phyloP scores from a whole-genome alignment of 2,329 filamentous ascomycete species.

The Mycosphaerella sp. region DNA sequence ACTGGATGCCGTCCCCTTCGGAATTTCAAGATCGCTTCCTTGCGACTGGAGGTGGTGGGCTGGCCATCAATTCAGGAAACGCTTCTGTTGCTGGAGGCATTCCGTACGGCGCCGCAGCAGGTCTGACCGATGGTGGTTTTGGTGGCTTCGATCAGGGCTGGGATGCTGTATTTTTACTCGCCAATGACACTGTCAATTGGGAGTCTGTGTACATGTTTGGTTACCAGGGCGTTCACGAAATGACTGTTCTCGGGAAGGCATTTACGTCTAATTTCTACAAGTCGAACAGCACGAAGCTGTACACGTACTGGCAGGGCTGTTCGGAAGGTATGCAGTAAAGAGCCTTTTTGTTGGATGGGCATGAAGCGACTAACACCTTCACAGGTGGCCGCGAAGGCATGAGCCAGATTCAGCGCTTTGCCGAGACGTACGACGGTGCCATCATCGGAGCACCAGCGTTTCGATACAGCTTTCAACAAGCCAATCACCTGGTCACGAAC shows the following conservation, averaged over 20 bases:
- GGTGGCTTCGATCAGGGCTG: conserved; percentile 38
- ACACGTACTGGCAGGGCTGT: conserved; percentile 51
- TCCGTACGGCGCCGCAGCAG: conserved; percentile 44
- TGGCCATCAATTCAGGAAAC: conserved; percentile 29
- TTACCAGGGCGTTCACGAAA: conserved; percentile 49
- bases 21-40: conserved; percentile 45
- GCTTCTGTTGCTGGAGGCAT: conserved; percentile 34
- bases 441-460: conserved; percentile 46
- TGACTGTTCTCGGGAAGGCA: conserved; percentile 45
- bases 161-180: conserved; percentile 30
- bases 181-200: conserved; percentile 49
- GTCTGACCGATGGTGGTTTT: conserved; percentile 48
- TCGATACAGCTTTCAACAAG: conserved; percentile 43
- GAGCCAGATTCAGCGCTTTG: conserved; percentile 49
- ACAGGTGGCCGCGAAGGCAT: conserved; percentile 43
- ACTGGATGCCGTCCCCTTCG: conserved; percentile 41
- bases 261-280: conserved; percentile 40
- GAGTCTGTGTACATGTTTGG: conserved; percentile 47
- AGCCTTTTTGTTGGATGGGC: not conserved
- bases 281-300: conserved; percentile 29
- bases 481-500: conserved; percentile 39
- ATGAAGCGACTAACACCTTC: not conserved
- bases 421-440: conserved; percentile 45
- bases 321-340: conserved; percentile 39
- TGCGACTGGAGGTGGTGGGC: conserved; percentile 45